Conservation (phyloP, 2,329 filamentous ascomycete species). For the Uncinocarpus reesii region DNA sequence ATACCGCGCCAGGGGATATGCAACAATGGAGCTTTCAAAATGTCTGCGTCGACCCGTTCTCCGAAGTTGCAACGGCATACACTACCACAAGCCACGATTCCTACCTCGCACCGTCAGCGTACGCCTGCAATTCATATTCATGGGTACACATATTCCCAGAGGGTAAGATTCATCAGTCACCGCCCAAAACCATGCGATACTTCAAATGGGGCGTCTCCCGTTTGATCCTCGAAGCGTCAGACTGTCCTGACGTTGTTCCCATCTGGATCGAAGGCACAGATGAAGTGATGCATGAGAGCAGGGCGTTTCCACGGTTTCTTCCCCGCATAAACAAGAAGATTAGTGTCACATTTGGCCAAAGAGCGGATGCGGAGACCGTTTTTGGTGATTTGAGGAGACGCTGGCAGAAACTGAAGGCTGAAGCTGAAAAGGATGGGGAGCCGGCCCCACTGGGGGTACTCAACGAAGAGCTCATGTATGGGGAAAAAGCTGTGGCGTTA, state of each 20-base stretch:
- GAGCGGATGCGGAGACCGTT: conserved; percentile 58
- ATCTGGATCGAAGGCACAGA: conserved; percentile 93
- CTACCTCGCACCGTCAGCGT: conserved; percentile 62
- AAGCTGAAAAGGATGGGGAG: conserved; percentile 35
- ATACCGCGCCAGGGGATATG: conserved; percentile 30
- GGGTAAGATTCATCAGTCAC: conserved; percentile 83
- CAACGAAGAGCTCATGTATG: conserved; percentile 55
- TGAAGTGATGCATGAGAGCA: conserved; percentile 74
- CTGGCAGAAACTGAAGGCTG: conserved; percentile 59
- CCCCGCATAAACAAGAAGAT: conserved; percentile 64
- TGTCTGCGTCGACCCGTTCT: conserved; percentile 40
- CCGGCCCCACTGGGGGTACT: conserved; percentile 45
- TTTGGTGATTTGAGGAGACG: conserved; percentile 67
- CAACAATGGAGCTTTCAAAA: conserved; percentile 33
- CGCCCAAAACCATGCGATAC: conserved; percentile 71
- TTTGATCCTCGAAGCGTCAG: conserved; percentile 79
- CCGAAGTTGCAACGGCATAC: conserved; percentile 34
- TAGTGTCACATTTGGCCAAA: conserved; percentile 67
- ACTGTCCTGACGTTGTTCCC: conserved; percentile 77
- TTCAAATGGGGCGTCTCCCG: conserved; percentile 97
- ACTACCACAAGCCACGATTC: conserved; percentile 33
- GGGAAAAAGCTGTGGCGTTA: conserved; percentile 63
- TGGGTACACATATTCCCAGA: conserved; percentile 98
- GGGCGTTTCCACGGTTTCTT: conserved; percentile 67
- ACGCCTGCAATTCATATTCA: conserved; percentile 56